Conservation (phyloP, 345 rosid species). For the Citrus unshiu region DNA sequence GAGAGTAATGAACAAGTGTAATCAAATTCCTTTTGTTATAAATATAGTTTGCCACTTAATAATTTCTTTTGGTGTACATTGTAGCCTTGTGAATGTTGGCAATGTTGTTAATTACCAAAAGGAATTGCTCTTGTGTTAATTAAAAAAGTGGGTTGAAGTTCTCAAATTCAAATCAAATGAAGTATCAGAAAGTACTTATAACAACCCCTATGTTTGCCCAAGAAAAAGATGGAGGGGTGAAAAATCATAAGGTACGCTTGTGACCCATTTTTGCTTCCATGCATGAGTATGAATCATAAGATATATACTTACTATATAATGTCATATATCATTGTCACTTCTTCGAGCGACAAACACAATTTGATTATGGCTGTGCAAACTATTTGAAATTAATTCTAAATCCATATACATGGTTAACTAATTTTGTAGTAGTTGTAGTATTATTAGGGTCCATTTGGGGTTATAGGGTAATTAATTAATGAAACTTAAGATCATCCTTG, state of each 20-base stretch:
- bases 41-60: background rate
- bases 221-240: too few relatives aligned
- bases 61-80: background rate
- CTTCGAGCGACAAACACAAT: too few relatives aligned
- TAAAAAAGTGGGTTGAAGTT: background rate
- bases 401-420: background rate
- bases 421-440: background rate
- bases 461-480: background rate
- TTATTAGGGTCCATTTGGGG: background rate
- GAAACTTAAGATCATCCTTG: background rate
- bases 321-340: background rate
- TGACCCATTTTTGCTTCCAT: background rate
- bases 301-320: background rate
- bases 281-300: background rate
- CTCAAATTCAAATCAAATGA: background rate
- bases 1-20: conserved; percentile 20
- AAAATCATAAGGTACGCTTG: background rate
- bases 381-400: background rate
- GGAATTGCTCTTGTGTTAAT: background rate
- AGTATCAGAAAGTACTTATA: background rate
- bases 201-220: background rate
- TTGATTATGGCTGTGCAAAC: background rate
- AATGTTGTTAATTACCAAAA: conserved; percentile 1
- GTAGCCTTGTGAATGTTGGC: background rate
- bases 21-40: background rate